Conservation (phyloP, 2,329 filamentous ascomycete genomes). For the Penicillium rolfsii region DNA sequence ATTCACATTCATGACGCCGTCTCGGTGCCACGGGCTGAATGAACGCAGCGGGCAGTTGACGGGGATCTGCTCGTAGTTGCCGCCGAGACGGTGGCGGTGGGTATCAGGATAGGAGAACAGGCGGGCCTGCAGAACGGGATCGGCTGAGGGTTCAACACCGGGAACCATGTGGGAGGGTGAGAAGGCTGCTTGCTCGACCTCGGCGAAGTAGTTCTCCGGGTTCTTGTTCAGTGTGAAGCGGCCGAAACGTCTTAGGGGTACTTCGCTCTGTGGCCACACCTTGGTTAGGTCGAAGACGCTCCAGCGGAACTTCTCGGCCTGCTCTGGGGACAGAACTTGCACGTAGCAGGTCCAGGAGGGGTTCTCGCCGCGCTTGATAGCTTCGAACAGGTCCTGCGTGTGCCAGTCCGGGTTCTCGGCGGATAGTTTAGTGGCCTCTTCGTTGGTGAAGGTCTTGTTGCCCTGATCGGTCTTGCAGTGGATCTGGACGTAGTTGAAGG, state of each 20-base stretch:
- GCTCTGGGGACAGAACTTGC: constrained; percentile 64
- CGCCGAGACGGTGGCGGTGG: constrained; percentile 65
- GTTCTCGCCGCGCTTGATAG: constrained; percentile 63
- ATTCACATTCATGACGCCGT: constrained; percentile 69
- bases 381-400: constrained; percentile 66
- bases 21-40: constrained; percentile 70
- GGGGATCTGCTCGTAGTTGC: constrained; percentile 67
- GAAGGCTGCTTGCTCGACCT: constrained; percentile 73
- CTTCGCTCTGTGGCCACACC: constrained; percentile 67
- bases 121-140: constrained; percentile 70
- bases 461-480: constrained; percentile 68
- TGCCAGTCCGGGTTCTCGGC: constrained; percentile 65
- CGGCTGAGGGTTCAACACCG: constrained; percentile 69
- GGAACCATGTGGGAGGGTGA: constrained; percentile 68
- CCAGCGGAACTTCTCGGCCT: constrained; percentile 64
- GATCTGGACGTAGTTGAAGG: constrained; percentile 68
- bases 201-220: constrained; percentile 68
- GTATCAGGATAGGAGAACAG: constrained; percentile 74
- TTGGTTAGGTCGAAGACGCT: constrained; percentile 72
- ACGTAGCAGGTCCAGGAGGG: constrained; percentile 68
- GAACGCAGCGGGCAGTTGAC: constrained; percentile 60
- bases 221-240: constrained; percentile 68
- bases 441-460: constrained; percentile 61
- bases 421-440: constrained; percentile 59
- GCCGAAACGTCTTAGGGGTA: constrained; percentile 64